These are phyloP conservation scores for Avicennia marina DNA, from an alignment of 257 asterid species.

Conservation along the genomic window DNA sequence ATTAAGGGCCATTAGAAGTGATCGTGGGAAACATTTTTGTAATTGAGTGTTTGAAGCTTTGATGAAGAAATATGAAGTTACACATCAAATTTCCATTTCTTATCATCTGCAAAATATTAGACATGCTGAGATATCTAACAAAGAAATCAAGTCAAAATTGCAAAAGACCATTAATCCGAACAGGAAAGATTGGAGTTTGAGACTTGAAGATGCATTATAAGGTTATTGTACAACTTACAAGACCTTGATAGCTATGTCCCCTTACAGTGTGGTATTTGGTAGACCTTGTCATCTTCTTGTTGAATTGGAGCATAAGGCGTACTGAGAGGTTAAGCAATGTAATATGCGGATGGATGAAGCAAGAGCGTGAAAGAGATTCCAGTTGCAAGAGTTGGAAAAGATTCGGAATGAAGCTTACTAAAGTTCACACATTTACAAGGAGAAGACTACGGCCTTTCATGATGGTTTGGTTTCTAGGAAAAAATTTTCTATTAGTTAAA, in stretches of 20 bases:
- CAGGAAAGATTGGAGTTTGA: neutral
- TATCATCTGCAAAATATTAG: neutral
- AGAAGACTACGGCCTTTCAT: neutral
- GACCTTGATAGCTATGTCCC: neutral
- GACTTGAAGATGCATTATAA: neutral
- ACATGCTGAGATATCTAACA: neutral
- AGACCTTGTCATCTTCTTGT: neutral
- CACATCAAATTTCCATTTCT: neutral
- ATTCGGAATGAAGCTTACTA: neutral
- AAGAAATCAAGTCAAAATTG: too few species aligned
- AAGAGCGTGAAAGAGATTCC: neutral
- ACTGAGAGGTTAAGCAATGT: neutral
- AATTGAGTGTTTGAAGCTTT: neutral
- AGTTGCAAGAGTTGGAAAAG: neutral
- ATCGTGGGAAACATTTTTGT: neutral
- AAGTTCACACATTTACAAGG: neutral
- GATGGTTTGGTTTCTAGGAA: neutral
- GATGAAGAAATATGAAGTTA: neutral
- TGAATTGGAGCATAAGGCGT: neutral
- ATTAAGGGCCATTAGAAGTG: neutral
- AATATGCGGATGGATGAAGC: neutral
- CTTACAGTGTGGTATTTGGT: neutral
- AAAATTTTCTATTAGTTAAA: neutral
- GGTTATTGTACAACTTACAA: neutral
- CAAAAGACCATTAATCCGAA: neutral